Conservation (phyloP, 352 stramenopile genomes). For the Globisporangium cylindrosporum region DNA sequence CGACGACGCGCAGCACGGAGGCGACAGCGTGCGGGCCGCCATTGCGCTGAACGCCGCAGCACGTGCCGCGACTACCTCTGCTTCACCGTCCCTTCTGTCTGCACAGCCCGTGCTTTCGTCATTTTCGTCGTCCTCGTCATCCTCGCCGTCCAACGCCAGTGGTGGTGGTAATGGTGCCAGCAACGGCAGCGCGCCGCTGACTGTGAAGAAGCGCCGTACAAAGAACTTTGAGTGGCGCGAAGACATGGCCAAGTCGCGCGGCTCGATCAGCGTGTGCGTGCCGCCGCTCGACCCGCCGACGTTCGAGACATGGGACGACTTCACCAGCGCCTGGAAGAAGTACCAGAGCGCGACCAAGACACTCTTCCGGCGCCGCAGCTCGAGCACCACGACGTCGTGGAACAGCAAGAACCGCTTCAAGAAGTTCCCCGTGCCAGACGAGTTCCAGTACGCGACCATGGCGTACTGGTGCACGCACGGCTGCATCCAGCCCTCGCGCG, state of each 20-base stretch:
- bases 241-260: slow-evolving; percentile 57
- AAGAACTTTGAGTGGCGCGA: slow-evolving; percentile 83
- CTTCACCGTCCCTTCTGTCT: neutral
- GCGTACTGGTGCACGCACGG: slow-evolving; percentile 84
- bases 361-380: slow-evolving; percentile 71
- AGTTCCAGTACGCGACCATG: slow-evolving; percentile 82
- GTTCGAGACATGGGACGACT: slow-evolving; percentile 65
- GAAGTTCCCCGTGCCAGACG: slow-evolving; percentile 60
- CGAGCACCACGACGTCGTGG: slow-evolving; percentile 66
- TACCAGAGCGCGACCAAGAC: slow-evolving; percentile 76
- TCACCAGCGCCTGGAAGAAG: slow-evolving; percentile 57
- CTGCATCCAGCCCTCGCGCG: slow-evolving; percentile 71
- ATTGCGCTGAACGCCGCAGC: neutral
- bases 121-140: neutral
- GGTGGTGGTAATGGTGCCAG: neutral
- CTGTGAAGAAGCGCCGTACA: slow-evolving; percentile 77
- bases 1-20: neutral
- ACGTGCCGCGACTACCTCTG: neutral
- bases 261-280: slow-evolving; percentile 36
- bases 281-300: slow-evolving; percentile 49
- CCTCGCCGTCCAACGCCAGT: neutral
- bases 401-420: slow-evolving; percentile 78
- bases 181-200: slow-evolving; percentile 9
- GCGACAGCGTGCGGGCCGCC: neutral
- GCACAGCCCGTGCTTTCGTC: neutral